Evolutionary conservation across 768 basidiomycete species (phyloP).

Genomic region (Melanogaster broomeanus): DNA sequence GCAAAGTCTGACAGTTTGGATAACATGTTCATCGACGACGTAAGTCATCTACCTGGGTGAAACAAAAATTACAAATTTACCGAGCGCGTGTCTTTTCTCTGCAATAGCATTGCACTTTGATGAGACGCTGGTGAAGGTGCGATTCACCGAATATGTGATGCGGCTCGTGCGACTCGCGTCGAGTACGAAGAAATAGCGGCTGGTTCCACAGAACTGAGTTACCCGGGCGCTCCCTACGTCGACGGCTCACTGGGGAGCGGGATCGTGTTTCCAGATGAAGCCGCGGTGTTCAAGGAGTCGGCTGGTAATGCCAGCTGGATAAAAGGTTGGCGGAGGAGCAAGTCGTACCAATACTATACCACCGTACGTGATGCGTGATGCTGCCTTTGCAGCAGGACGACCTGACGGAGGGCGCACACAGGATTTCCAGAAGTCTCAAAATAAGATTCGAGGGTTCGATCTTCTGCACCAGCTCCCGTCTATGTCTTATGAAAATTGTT

Average conservation of each 20-base stretch:
- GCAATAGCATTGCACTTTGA: constrained; percentile 93
- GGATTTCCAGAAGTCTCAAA: constrained; percentile 67
- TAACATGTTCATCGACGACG: constrained; percentile 92
- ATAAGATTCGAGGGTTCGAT: constrained; percentile 80
- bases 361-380: constrained; percentile 48
- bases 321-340: constrained; percentile 90
- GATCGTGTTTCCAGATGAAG: constrained; percentile 75
- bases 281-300: constrained; percentile 65
- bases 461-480: constrained; percentile 80
- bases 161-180: constrained; percentile 91
- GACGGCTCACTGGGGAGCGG: constrained; percentile 70
- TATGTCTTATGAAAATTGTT: constrained; percentile 74
- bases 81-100: constrained; percentile 33
- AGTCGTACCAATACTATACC: constrained; percentile 72
- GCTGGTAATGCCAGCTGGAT: constrained; percentile 78
- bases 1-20: constrained; percentile 68
- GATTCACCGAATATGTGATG: constrained; percentile 86
- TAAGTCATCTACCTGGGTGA: constrained; percentile 40
- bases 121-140: constrained; percentile 81
- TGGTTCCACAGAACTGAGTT: constrained; percentile 77
- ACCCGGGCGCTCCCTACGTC: constrained; percentile 55
- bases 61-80: not conserved
- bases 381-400: not conserved
- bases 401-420: constrained; percentile 32
- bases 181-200: constrained; percentile 81